Evolutionary conservation across 2,329 filamentous ascomycete species (phyloP).

Genomic region (Macrophomina tecta): DNA sequence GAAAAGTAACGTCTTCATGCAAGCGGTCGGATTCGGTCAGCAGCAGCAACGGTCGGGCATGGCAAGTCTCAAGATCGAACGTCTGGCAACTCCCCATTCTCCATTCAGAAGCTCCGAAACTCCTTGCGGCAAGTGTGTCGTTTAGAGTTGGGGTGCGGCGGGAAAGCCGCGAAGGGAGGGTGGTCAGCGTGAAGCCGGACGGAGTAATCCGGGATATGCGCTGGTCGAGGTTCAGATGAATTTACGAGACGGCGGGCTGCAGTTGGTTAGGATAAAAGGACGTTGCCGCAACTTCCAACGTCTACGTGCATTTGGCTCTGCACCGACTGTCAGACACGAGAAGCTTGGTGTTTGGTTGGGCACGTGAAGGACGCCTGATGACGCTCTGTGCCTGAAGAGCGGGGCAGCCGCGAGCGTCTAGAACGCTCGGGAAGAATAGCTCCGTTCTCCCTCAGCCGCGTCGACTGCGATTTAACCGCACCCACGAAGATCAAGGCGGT

Average conservation of each 20-base stretch:
- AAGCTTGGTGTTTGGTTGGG: constrained; percentile 21
- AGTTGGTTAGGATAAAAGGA: not conserved
- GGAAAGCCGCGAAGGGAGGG: not conserved
- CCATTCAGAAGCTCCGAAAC: constrained; percentile 1
- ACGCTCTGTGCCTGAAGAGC: not conserved
- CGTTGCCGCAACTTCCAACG: constrained; percentile 18
- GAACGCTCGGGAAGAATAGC: not conserved
- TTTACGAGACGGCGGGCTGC: constrained; percentile 4
- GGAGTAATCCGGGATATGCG: not conserved
- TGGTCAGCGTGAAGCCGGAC: not conserved
- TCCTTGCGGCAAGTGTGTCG: not conserved
- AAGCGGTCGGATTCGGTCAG: constrained; percentile 2
- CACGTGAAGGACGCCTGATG: constrained; percentile 21
- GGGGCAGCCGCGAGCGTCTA: constrained; percentile 4
- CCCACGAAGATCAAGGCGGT: not conserved
- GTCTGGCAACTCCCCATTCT: constrained; percentile 9
- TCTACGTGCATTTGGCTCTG: constrained; percentile 19
- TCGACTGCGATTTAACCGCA: not conserved
- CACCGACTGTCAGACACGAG: constrained; percentile 20
- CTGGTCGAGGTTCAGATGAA: not conserved
- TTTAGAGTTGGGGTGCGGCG: not conserved
- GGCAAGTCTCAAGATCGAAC: constrained; percentile 11
- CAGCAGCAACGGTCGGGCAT: not conserved
- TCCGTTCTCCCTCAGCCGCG: not conserved
- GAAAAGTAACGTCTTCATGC: not conserved